Evolutionary conservation across 495 filamentous ascomycete species (phyloP), one percentile per base, ranked within the genome.

Genomic region (Podospora didyma): DNA sequence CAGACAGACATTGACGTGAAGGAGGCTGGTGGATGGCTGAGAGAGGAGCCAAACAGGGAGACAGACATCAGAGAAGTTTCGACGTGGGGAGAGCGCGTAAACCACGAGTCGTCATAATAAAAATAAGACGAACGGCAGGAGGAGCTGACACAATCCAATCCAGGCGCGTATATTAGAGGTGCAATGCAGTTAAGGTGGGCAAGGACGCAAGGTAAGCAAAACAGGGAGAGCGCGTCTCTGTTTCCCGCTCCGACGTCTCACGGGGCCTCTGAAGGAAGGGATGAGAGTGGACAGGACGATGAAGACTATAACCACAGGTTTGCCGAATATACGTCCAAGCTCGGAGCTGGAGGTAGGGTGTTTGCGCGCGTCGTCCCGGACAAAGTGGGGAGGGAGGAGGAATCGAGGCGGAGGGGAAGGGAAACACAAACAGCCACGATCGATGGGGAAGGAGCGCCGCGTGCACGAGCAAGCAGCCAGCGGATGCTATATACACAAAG

Each of bases 251-350:
- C 26, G 26, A 56, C 56, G 59, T 54, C 48, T 57, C 53, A 60
- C 56, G 58, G 53, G 57, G 41, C 37, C 53, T 24, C 22, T 37
- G 37, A 31, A 22, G 42, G 28, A 42, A 26, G 54, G 54, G 58
- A 64, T 45, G 57, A 56, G 56, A 67, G 53, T 62, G 59, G 61
- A 41, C 53, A 42, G 26, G 26, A 47, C 9, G 51, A 7, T 20
- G 24, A 39, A 46, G 22, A 62, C 41, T 62, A 64, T 62, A 64
- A 37, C 59, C 48, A 60, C 57, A 37, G 46, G n/a, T n/a, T 59
- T 62, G 64, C 62, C 64, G 64, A 64, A 52, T 67, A 62, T 62
- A 64, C 56, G 58, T 59, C 44, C 54, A 57, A 58, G 61, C 58
- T 58, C 49, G 9, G 26, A 31, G 26, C 4, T 31, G 26, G 26